Conservation (phyloP, 495 filamentous ascomycete genomes). For the Neurospora sp. region DNA sequence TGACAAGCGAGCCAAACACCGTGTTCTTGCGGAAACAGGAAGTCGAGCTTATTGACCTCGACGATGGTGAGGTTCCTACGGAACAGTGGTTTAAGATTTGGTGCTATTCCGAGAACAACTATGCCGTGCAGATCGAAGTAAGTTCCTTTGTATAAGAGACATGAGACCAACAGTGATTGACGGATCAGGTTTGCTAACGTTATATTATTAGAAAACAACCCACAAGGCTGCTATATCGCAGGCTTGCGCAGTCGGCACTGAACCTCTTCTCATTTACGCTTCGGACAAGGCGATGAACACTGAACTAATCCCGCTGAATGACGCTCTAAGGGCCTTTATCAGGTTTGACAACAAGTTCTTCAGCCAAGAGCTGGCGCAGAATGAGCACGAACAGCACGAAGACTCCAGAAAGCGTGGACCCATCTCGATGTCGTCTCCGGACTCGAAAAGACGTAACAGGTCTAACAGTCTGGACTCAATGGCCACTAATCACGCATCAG, state of each 20-base stretch:
- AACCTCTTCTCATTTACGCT: conserved; percentile 35
- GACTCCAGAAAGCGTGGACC: conserved; percentile 10
- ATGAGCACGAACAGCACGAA: conserved; percentile 1
- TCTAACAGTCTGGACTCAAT: conserved; percentile 25
- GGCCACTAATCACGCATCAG: conserved; percentile 26
- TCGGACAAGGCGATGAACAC: conserved; percentile 28
- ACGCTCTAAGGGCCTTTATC: conserved; percentile 33
- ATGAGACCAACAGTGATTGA: conserved; percentile 5
- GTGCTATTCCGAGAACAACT: conserved; percentile 15
- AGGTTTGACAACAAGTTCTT: conserved; percentile 35
- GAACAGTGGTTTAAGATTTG: conserved; percentile 38
- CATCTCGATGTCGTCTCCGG: conserved; percentile 1
- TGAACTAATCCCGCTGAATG: conserved; percentile 23
- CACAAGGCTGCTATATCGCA: conserved; percentile 24
- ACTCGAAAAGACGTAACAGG: conserved; percentile 16
- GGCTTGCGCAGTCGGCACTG: conserved; percentile 20
- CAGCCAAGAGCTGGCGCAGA: conserved; percentile 30
- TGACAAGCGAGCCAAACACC: conserved; percentile 23
- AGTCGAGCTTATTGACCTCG: conserved; percentile 11
- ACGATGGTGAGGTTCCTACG: background rate
- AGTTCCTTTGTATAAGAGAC: background rate
- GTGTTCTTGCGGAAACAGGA: conserved; percentile 29
- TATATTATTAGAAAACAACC: conserved; percentile 13
- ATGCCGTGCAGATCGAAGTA: conserved; percentile 28
- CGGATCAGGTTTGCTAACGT: background rate